A percentile compares a stretch with the other conserved stretches of the same genome.
Conservation (phyloP, 768 basidiomycete genomes). For the Postia placenta region DNA sequence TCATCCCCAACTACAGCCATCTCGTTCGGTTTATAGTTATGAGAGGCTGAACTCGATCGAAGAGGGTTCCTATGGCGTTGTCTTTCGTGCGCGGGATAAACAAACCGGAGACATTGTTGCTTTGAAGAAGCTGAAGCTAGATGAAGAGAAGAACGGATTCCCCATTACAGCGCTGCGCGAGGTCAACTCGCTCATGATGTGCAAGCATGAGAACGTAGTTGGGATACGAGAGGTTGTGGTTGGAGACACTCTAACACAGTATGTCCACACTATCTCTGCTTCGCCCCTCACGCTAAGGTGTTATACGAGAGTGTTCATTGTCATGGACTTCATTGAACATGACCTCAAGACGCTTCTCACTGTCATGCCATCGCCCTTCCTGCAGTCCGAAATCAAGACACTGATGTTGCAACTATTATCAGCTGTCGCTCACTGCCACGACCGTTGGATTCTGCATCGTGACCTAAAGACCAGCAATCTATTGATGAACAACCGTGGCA, state of each 20-base stretch:
- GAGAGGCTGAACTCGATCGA: constrained; percentile 97
- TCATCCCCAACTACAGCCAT: constrained; percentile 78
- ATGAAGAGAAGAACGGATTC: constrained; percentile 98
- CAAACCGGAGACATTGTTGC: constrained; percentile 95
- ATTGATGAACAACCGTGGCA: constrained; percentile 98
- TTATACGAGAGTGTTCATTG: constrained; percentile 85
- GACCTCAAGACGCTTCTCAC: constrained; percentile 95
- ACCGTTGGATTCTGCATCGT: constrained; percentile 96
- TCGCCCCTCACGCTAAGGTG: not conserved
- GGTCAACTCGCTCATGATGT: constrained; percentile 93
- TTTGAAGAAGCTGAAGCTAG: constrained; percentile 95
- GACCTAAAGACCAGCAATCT: constrained; percentile 97
- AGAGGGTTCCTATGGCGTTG: constrained; percentile 96
- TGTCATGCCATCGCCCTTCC: constrained; percentile 92
- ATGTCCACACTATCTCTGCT: constrained; percentile 37
- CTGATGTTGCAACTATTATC: constrained; percentile 89
- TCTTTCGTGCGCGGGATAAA: constrained; percentile 94
- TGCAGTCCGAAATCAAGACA: constrained; percentile 98
- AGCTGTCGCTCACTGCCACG: constrained; percentile 89
- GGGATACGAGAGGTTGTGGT: constrained; percentile 97
- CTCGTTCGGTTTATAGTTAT: constrained; percentile 91
- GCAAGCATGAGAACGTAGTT: constrained; percentile 93
- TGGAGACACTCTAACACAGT: constrained; percentile 98
- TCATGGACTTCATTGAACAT: constrained; percentile 99
- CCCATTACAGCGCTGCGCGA: constrained; percentile 96